Evolutionary conservation across 1,139 yeast genomes (phyloP).

Genomic region (Geotrichum siamense): DNA sequence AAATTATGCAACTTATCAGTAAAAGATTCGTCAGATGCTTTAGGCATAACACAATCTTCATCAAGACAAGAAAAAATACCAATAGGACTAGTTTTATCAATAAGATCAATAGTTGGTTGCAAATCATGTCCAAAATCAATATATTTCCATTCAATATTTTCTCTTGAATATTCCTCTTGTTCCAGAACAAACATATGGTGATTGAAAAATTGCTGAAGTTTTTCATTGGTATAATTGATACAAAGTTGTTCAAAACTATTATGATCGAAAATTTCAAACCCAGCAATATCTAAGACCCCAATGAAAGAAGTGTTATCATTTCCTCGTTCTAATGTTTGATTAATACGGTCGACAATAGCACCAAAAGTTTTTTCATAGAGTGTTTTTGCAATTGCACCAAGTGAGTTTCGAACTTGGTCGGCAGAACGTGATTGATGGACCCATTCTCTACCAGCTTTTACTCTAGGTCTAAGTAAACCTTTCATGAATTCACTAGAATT

Average conservation of each 20-base stretch:
- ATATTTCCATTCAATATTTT: slow-evolving; percentile 93
- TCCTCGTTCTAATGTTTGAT: slow-evolving; percentile 51
- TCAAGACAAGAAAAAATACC: slow-evolving; percentile 86
- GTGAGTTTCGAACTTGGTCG: slow-evolving; percentile 67
- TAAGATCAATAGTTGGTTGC: slow-evolving; percentile 89
- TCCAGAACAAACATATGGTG: slow-evolving; percentile 96
- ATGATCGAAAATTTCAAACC: slow-evolving; percentile 86
- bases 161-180: slow-evolving; percentile 89
- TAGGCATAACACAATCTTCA: slow-evolving; percentile 94
- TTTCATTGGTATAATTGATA: slow-evolving; percentile 94
- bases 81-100: slow-evolving; percentile 67
- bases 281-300: slow-evolving; percentile 95
- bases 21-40: slow-evolving; percentile 75
- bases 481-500: slow-evolving; percentile 47
- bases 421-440: slow-evolving; percentile 77
- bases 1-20: slow-evolving; percentile 66
- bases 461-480: slow-evolving; percentile 69
- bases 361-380: slow-evolving; percentile 81
- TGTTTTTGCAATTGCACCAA: slow-evolving; percentile 84
- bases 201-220: slow-evolving; percentile 91
- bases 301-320: slow-evolving; percentile 51
- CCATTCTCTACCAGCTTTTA: slow-evolving; percentile 85
- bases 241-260: slow-evolving; percentile 96
- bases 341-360: slow-evolving; percentile 67
- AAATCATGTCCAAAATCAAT: slow-evolving; percentile 95